phyloP scores from a whole-genome alignment of 371 early-diverging fungal genomes.

The Rhizopus stolonifer region DNA sequence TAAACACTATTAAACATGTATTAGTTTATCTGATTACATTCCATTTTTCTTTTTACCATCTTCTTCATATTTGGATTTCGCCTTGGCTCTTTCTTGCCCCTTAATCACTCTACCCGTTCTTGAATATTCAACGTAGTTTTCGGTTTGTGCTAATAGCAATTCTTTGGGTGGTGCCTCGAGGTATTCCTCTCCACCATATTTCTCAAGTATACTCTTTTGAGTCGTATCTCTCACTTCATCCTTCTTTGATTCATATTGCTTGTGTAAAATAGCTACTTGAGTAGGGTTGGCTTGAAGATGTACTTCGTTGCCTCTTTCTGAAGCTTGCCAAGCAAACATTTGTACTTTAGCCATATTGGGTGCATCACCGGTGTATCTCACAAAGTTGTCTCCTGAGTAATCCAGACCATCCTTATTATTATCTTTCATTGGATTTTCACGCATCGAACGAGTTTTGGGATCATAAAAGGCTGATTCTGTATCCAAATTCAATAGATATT shows the following conservation, averaged over 20 bases:
- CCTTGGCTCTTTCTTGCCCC: conserved; percentile 78
- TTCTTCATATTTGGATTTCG: conserved; percentile 88
- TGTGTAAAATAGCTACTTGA: conserved; percentile 85
- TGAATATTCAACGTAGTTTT: conserved; percentile 96
- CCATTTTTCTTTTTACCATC: conserved; percentile 58
- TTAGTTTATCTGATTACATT: no score
- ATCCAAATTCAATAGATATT: conserved; percentile 93
- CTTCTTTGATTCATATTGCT: conserved; percentile 83
- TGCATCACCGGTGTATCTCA: conserved; percentile 84
- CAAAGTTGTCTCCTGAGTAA: conserved; percentile 93
- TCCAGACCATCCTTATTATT: conserved; percentile 58
- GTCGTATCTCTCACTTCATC: conserved; percentile 69
- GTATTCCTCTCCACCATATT: conserved; percentile 95
- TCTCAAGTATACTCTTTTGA: conserved; percentile 77
- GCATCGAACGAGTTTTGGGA: conserved; percentile 98
- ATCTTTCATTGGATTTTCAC: conserved; percentile 87
- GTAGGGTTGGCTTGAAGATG: conserved; percentile 96
- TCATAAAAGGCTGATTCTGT: conserved; percentile 96
- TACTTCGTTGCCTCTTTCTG: conserved; percentile 80
- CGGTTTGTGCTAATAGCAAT: conserved; percentile 83
- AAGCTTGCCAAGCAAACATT: conserved; percentile 92
- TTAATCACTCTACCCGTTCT: conserved; percentile 86
- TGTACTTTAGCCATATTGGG: conserved; percentile 81
- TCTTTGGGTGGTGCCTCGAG: conserved; percentile 87
- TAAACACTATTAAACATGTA: conserved; percentile 45